Percentiles rank a stretch among this genome's conserved stretches.
phyloP scores from a whole-genome alignment of 768 basidiomycete species.

The Pleurotus citrinopileatus region DNA sequence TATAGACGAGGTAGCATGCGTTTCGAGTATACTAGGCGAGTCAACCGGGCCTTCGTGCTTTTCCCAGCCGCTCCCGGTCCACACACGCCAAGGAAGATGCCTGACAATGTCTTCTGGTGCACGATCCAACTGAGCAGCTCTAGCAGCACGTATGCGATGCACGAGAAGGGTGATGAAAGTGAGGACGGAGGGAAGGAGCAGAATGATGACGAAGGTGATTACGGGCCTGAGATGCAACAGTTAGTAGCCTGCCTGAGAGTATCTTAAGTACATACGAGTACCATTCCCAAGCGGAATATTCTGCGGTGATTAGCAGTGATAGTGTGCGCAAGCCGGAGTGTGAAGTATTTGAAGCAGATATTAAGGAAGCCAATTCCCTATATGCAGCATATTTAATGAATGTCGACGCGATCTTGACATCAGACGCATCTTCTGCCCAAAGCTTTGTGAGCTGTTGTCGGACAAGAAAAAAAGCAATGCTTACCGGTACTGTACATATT shows the following conservation, averaged over 20 bases:
- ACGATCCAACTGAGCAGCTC: conserved; percentile 79
- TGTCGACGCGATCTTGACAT: conserved; percentile 80
- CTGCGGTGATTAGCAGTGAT: conserved; percentile 72
- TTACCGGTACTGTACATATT: conserved; percentile 92
- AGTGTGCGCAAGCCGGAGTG: conserved; percentile 76
- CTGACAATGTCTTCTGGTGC: conserved; percentile 81
- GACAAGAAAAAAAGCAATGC: conserved; percentile 18
- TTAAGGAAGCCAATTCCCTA: conserved; percentile 61
- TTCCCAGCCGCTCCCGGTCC: conserved; percentile 80
- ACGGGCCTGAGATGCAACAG: conserved; percentile 55
- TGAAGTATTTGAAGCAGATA: conserved; percentile 72
- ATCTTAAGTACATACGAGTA: conserved; percentile 62
- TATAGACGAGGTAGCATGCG: conserved; percentile 24
- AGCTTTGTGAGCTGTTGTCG: conserved; percentile 8
- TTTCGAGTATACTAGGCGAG: conserved; percentile 24
- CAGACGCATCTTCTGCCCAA: conserved; percentile 72
- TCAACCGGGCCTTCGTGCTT: conserved; percentile 53
- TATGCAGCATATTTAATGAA: conserved; percentile 89
- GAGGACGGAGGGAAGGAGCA: conserved; percentile 86
- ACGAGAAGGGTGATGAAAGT: conserved; percentile 88
- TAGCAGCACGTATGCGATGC: conserved; percentile 81
- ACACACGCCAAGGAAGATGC: conserved; percentile 77
- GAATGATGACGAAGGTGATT: conserved; percentile 81
- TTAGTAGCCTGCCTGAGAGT: conserved; percentile 12
- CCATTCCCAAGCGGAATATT: conserved; percentile 89